These are phyloP conservation scores for Rhodamnia argentea DNA, from an alignment of 345 rosid genomes.

Conservation along the genomic window DNA sequence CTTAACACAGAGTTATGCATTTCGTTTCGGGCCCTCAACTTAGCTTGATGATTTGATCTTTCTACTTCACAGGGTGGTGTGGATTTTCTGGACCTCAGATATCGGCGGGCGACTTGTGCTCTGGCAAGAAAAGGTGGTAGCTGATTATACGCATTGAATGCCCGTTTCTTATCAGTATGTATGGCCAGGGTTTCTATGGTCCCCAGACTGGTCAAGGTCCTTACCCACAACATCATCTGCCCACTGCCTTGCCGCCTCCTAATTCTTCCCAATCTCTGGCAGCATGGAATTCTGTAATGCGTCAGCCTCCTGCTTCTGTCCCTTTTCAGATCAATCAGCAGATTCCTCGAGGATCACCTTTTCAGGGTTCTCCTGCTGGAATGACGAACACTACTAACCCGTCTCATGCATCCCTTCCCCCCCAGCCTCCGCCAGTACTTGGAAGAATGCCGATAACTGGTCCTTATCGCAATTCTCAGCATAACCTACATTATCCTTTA, in stretches of 20 bases:
- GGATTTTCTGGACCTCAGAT: neutral
- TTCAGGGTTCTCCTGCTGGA: conserved; percentile 19
- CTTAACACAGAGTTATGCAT: neutral
- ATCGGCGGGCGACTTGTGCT: neutral
- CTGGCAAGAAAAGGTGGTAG: neutral
- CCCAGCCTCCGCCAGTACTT: conserved; percentile 6
- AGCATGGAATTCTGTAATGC: neutral
- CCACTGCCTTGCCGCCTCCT: neutral
- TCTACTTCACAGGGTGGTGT: neutral
- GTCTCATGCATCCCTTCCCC: conserved; percentile 8
- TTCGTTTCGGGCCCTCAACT: neutral
- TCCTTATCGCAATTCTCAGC: conserved; percentile 20
- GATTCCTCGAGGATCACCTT: conserved; percentile 18
- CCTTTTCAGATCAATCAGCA: conserved; percentile 18
- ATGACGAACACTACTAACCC: conserved; percentile 15
- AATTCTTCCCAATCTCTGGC: neutral
- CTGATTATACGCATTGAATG: neutral
- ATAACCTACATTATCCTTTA: conserved; percentile 9
- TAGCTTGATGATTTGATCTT: neutral
- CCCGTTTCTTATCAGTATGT: conserved; percentile 5
- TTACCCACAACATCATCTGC: neutral
- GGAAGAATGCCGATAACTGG: conserved; percentile 14
- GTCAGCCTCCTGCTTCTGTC: neutral
- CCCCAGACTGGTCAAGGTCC: neutral
- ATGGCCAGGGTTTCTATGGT: conserved; percentile 22